Conservation (phyloP, 352 stramenopile genomes). For the Phytophthora syringae region DNA sequence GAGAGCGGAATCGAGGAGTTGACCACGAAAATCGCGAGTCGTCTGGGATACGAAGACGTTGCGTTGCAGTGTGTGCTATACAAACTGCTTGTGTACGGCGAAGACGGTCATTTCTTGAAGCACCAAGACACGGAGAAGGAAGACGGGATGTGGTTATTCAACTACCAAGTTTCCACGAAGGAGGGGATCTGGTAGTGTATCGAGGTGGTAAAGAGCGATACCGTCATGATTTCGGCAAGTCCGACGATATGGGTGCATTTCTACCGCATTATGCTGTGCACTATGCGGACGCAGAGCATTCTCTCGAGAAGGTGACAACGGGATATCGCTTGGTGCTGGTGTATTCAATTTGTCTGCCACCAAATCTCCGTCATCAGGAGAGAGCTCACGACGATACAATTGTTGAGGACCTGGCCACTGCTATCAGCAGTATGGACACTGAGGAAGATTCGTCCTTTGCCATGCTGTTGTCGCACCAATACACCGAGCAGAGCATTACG, state of each 20-base stretch:
- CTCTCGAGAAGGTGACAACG: slow-evolving; percentile 22
- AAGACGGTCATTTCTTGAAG: slow-evolving; percentile 44
- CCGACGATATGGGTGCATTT: slow-evolving; percentile 8
- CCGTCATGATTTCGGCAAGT: slow-evolving; percentile 27
- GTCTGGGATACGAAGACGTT: slow-evolving; percentile 13
- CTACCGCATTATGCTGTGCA: slow-evolving; percentile 22
- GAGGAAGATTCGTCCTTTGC: slow-evolving; percentile 37
- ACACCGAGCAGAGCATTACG: slow-evolving; percentile 24
- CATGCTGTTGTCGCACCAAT: slow-evolving; percentile 24
- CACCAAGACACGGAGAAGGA: slow-evolving; percentile 61
- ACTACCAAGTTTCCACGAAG: slow-evolving; percentile 25
- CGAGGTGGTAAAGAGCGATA: background rate
- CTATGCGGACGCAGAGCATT: slow-evolving; percentile 28
- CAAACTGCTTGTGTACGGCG: slow-evolving; percentile 53
- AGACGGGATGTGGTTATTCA: slow-evolving; percentile 41
- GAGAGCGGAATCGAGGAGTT: background rate
- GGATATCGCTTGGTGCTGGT: slow-evolving; percentile 21
- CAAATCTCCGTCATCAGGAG: slow-evolving; percentile 6
- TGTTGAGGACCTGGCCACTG: slow-evolving; percentile 7
- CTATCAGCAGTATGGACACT: slow-evolving; percentile 36
- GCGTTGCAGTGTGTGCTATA: slow-evolving; percentile 28
- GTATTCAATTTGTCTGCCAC: slow-evolving; percentile 26
- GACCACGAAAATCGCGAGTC: slow-evolving; percentile 1
- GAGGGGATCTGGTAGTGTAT: slow-evolving; percentile 13
- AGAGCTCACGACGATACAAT: background rate